These are phyloP conservation scores for Rhexocercosporidium sp. DNA, from an alignment of 2,329 filamentous ascomycete species.

Conservation along the genomic window DNA sequence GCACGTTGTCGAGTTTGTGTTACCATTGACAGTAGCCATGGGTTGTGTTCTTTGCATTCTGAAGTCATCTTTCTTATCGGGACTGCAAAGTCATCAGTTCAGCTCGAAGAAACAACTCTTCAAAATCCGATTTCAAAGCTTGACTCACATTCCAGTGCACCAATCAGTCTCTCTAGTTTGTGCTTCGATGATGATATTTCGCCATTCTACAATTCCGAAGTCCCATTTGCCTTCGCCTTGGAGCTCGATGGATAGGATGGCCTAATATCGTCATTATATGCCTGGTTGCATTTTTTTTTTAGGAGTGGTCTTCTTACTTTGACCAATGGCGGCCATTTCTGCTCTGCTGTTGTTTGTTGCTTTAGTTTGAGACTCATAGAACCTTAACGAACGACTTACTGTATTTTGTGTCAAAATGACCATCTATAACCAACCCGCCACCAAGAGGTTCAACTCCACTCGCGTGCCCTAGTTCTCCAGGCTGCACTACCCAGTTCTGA, in stretches of 20 bases:
- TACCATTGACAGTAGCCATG: not conserved
- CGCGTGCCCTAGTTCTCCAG: not conserved
- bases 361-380: not conserved
- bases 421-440: slow-evolving; percentile 3
- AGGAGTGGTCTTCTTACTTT: not conserved
- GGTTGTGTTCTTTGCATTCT: slow-evolving; percentile 4
- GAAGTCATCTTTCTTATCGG: not conserved
- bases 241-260: not conserved
- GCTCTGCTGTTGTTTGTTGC: not conserved
- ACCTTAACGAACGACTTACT: not conserved
- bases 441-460: not conserved
- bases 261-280: not conserved
- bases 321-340: not conserved
- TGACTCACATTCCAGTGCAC: slow-evolving; percentile 8
- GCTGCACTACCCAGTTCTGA: slow-evolving; percentile 6
- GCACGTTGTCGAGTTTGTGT: not conserved
- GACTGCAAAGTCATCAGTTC: not conserved
- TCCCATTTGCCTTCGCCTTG: slow-evolving; percentile 10
- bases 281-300: no score
- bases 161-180: slow-evolving; percentile 1
- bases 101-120: not conserved
- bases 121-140: not conserved
- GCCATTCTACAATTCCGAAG: slow-evolving; percentile 2
- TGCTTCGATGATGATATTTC: slow-evolving; percentile 13
- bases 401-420: slow-evolving; percentile 7